Conservation (phyloP, 306 rosid genomes). For the Prosopis cineraria region DNA sequence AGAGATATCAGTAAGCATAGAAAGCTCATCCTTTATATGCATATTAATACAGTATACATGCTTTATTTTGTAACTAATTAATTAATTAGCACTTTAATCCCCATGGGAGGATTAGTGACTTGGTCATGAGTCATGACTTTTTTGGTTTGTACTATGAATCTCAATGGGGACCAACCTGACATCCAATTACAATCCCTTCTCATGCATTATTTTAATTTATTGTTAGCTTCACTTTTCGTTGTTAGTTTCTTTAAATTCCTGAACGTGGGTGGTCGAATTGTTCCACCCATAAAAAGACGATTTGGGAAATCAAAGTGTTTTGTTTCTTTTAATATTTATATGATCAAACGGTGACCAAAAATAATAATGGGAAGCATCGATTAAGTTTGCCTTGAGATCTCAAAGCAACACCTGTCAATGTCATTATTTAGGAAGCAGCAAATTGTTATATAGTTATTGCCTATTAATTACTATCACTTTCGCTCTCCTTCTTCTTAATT, state of each 20-base stretch:
- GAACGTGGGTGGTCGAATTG: conserved; percentile 30
- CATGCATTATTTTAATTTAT: conserved; percentile 1
- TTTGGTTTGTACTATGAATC: conserved; percentile 41
- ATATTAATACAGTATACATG: no score
- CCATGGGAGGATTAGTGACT: background rate
- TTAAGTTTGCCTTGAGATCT: conserved; percentile 38
- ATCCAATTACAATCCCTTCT: conserved; percentile 24
- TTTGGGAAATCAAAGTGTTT: background rate
- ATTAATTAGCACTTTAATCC: background rate
- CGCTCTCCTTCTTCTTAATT: background rate
- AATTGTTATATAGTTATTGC: background rate
- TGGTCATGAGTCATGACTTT: background rate
- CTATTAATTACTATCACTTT: conserved; percentile 16
- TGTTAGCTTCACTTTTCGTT: background rate
- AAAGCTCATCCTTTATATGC: no score
- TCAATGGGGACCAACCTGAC: conserved; percentile 38
- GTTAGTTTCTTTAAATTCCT: background rate
- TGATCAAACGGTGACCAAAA: background rate
- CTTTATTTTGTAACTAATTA: background rate
- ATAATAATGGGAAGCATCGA: conserved; percentile 13
- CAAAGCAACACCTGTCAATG: conserved; percentile 50
- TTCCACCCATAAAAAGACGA: background rate
- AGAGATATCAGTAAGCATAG: background rate
- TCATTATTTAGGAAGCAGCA: conserved; percentile 40
- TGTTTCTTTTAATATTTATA: background rate